Base-by-base conservation (phyloP, 345 rosid species). In the Eucalyptus curtisii region DNA sequence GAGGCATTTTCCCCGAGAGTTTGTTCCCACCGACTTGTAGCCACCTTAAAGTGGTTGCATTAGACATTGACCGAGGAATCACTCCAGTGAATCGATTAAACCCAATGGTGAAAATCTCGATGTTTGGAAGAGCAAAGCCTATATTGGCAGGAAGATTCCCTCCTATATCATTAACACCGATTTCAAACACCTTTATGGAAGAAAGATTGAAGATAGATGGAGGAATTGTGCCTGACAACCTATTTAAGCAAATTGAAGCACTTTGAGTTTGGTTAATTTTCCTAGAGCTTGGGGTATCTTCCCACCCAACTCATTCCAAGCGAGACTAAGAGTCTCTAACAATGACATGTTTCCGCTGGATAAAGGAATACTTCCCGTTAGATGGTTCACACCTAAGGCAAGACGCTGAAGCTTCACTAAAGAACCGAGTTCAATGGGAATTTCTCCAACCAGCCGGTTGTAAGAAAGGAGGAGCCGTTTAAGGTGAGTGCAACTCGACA, bases 181-280 rank as follows among this genome's bases (percentile, higher is more conserved):
- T 7, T 5, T 55, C 42, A 1, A 93, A 49, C 2, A 0, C 2
- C 10, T 6, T 13, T 13, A 91, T 1, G 3, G 91, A 88, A 17
- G 93, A 90, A 24, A 89, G 89, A 88, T 94, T 93, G 91, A 86
- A 92, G 3, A 93, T n/a, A 3, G 90, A 86, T 1, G 90, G 86
- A n/a, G 94, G 93, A 45, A 92, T 86, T 2, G 59, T 33, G 52
- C 90, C 91, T 0, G 90, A 90, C 33, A 91, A 44, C 64, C n/a
- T 71, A 55, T 90, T 90, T 68, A 0, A 17, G 1, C 82, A 11
- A 89, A 49, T 4, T 12, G 4, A 12, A 92, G 33, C 31, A 0
- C 0, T 48, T 7, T 17, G 7, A 93, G 37, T 4, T 71, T 84
- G 45, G 68, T 86, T 25, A 91, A 30, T 8, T 86, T 87, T 42